These are phyloP conservation scores for Epithele typhae DNA, from an alignment of 768 basidiomycete genomes.

Conservation along the genomic window DNA sequence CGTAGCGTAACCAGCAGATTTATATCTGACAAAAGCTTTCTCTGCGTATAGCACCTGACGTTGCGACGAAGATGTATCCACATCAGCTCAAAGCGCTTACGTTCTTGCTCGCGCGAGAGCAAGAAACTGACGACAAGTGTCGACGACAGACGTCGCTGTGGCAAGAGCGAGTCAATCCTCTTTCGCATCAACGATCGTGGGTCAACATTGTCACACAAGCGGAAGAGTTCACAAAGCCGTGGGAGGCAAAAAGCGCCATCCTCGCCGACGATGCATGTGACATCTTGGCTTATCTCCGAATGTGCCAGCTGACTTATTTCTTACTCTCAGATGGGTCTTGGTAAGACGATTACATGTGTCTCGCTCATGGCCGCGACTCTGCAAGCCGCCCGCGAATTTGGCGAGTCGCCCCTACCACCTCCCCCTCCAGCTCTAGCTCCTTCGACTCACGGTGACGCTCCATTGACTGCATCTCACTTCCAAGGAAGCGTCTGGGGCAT, in stretches of 20 bases:
- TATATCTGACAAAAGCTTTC: background rate
- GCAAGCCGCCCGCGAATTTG: constrained; percentile 61
- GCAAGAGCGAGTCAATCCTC: constrained; percentile 51
- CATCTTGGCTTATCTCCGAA: background rate
- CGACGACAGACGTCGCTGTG: constrained; percentile 69
- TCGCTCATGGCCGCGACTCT: constrained; percentile 90
- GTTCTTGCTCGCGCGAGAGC: constrained; percentile 86
- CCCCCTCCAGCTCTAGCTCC: constrained; percentile 32
- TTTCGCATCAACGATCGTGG: constrained; percentile 56
- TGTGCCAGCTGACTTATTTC: constrained; percentile 8
- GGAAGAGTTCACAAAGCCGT: constrained; percentile 62
- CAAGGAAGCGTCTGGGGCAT: constrained; percentile 82
- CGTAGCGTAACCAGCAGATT: background rate
- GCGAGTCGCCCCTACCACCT: constrained; percentile 45
- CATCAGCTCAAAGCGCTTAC: constrained; percentile 98
- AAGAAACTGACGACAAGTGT: constrained; percentile 43
- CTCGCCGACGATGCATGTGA: constrained; percentile 91
- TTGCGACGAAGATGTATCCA: constrained; percentile 87
- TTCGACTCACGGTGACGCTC: constrained; percentile 25
- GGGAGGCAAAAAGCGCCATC: constrained; percentile 81
- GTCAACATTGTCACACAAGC: constrained; percentile 81
- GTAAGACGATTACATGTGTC: constrained; percentile 95
- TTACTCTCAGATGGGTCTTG: constrained; percentile 95
- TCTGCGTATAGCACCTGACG: constrained; percentile 46
- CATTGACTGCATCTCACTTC: constrained; percentile 55